phyloP scores from a whole-genome alignment of 1,284 basidiomycete species.

The Melampsora americana region DNA sequence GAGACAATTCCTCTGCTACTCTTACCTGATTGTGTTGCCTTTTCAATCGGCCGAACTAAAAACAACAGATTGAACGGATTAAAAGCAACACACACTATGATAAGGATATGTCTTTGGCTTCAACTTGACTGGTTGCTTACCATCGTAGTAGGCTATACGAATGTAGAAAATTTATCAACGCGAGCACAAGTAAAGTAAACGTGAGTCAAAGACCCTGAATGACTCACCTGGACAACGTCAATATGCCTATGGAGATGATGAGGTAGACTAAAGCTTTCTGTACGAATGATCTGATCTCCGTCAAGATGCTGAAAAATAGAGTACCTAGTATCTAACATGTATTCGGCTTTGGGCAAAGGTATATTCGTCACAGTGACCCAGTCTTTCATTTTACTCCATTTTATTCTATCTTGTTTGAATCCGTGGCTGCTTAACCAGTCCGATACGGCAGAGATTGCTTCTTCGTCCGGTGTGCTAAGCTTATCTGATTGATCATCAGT shows the following conservation, averaged over 20 bases:
- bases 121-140: conserved; percentile 4
- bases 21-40: not conserved
- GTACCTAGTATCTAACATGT: conserved; percentile 36
- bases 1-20: conserved; percentile 13
- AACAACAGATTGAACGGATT: not conserved
- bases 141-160: conserved; percentile 38
- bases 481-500: conserved; percentile 18
- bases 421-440: conserved; percentile 26
- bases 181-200: not conserved
- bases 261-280: conserved; percentile 41
- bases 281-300: conserved; percentile 35
- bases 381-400: conserved; percentile 29
- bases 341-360: conserved; percentile 26
- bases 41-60: conserved; percentile 35
- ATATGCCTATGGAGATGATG: conserved; percentile 36
- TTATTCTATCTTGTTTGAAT: conserved; percentile 1
- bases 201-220: not conserved
- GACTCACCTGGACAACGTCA: conserved; percentile 38
- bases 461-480: conserved; percentile 18
- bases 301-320: conserved; percentile 32
- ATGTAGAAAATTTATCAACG: not conserved
- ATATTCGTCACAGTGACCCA: conserved; percentile 34
- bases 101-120: not conserved
- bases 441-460: conserved; percentile 25
- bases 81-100: not conserved